phyloP scores from a whole-genome alignment of 139 green algal genomes.

The Choricystis sp. region DNA sequence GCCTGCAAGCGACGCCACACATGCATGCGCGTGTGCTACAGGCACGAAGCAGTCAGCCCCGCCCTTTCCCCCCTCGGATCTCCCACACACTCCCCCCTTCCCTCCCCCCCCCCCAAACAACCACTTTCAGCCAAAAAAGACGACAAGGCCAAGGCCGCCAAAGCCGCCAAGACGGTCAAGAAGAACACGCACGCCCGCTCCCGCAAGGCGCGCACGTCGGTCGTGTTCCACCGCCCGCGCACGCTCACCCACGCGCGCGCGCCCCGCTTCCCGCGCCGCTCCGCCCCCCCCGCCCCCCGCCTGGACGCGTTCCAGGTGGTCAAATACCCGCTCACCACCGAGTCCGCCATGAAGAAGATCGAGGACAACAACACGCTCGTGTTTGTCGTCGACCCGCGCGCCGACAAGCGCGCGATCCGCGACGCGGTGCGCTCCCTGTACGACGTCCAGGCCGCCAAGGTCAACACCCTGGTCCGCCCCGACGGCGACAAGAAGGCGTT shows the following conservation, averaged over 20 bases:
- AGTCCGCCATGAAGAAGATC: constrained; percentile 99
- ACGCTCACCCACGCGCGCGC: constrained; percentile 68
- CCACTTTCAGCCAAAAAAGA: too few relatives aligned
- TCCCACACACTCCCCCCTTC: background rate
- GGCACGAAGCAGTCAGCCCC: too few relatives aligned
- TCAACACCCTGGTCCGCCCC: constrained; percentile 97
- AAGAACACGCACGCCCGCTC: constrained; percentile 64
- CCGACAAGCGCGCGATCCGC: constrained; percentile 89
- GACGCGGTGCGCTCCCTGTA: constrained; percentile 85
- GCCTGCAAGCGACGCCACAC: too few relatives aligned
- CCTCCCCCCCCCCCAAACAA: background rate
- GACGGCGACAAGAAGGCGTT: constrained; percentile 99
- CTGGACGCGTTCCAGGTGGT: constrained; percentile 77
- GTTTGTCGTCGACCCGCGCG: constrained; percentile 80
- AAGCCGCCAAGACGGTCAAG: constrained; percentile 85
- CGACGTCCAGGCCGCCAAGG: constrained; percentile 92
- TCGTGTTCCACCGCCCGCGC: constrained; percentile 82
- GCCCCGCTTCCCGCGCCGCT: constrained; percentile 63
- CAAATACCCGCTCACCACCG: constrained; percentile 94
- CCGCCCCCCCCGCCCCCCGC: background rate
- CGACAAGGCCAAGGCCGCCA: constrained; percentile 42
- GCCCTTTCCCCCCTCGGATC: too few relatives aligned
- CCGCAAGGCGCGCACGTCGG: constrained; percentile 59
- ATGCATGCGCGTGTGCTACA: too few relatives aligned
- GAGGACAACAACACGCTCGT: constrained; percentile 99